Percentiles rank a stretch among this genome's conserved stretches.
Conservation (phyloP, 495 filamentous ascomycete genomes). For the Annulohypoxylon moriforme region DNA sequence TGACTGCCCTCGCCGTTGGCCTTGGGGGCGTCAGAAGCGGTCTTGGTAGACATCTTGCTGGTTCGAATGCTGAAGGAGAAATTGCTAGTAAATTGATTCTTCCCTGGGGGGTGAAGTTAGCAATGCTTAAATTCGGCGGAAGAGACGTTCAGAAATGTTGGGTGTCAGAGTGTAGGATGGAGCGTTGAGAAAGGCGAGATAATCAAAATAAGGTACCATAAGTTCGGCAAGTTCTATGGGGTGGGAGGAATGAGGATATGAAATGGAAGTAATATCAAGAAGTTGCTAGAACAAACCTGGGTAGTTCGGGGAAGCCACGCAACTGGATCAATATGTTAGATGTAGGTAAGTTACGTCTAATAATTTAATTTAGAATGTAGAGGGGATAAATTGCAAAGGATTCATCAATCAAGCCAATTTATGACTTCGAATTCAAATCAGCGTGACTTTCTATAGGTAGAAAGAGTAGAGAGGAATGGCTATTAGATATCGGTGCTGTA, state of each 20-base stretch:
- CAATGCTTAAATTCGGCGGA: not conserved
- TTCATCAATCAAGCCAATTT: not conserved
- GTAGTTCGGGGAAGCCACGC: not conserved
- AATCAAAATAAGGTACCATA: too few species aligned
- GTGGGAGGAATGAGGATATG: not conserved
- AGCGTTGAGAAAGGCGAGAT: not conserved
- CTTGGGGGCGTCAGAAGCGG: not conserved
- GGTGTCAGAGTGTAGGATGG: not conserved
- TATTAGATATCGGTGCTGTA: not conserved
- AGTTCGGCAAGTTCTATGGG: not conserved
- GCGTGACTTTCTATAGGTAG: not conserved
- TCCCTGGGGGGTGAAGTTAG: not conserved
- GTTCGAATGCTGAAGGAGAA: not conserved
- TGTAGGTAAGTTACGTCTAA: not conserved
- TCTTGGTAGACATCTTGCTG: constrained; percentile 7
- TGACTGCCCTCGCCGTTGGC: not conserved
- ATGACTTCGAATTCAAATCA: not conserved
- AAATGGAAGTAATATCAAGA: not conserved
- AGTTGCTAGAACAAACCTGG: not conserved
- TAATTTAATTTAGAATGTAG: not conserved
- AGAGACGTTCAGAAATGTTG: not conserved
- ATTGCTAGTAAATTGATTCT: not conserved
- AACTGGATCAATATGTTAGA: not conserved
- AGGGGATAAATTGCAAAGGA: not conserved
- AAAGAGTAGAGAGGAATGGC: not conserved